A percentile compares a stretch with the other conserved stretches of the same genome.
These are phyloP conservation scores for Globisporangium cylindrosporum DNA, from an alignment of 352 stramenopile genomes.

Conservation along the genomic window DNA sequence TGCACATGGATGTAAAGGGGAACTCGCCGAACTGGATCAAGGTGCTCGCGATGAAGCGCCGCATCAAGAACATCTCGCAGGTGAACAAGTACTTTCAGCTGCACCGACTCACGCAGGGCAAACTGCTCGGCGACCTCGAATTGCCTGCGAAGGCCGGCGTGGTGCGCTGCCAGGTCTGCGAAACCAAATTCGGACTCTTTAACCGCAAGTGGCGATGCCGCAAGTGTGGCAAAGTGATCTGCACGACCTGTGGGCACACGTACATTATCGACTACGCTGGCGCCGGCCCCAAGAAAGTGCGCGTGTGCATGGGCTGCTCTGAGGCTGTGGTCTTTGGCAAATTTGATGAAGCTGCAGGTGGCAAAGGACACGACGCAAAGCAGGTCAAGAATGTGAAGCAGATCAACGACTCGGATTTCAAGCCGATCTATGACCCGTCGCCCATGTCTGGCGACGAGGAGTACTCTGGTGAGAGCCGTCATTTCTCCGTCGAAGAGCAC, in stretches of 20 bases:
- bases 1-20: constrained; percentile 81
- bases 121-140: constrained; percentile 59
- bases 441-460: constrained; percentile 16
- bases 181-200: constrained; percentile 57
- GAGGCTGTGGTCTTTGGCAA: constrained; percentile 39
- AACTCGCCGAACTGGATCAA: constrained; percentile 76
- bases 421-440: constrained; percentile 48
- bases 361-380: constrained; percentile 9
- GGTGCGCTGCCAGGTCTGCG: constrained; percentile 48
- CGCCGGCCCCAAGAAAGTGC: constrained; percentile 55
- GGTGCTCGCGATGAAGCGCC: constrained; percentile 70
- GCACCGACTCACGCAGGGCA: constrained; percentile 43
- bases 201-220: constrained; percentile 62
- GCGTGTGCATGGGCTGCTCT: constrained; percentile 63
- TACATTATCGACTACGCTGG: constrained; percentile 53
- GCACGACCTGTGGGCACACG: constrained; percentile 48
- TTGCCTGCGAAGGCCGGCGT: constrained; percentile 48
- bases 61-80: constrained; percentile 71
- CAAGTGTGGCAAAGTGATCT: constrained; percentile 76
- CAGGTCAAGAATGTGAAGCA: constrained; percentile 14
- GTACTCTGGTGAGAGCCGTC: constrained; percentile 23
- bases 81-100: constrained; percentile 71
- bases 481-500: constrained; percentile 51
- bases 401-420: constrained; percentile 18
- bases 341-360: background rate